phyloP scores from a whole-genome alignment of 2,329 filamentous ascomycete genomes.

The Pyricularia pennisetigena region DNA sequence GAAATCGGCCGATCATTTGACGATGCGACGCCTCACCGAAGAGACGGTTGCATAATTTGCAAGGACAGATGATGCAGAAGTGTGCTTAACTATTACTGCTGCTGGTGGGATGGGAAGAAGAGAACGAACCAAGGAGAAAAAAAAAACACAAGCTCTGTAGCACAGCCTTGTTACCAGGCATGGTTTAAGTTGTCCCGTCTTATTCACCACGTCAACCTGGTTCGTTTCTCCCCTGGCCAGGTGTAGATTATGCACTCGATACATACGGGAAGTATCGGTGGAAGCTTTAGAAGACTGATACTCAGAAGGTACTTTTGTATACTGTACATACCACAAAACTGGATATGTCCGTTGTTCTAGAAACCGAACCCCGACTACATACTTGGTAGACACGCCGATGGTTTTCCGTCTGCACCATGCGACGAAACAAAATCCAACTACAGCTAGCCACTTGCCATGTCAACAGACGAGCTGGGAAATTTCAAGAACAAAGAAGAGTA shows the following conservation, averaged over 20 bases:
- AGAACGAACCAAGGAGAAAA: too few species aligned
- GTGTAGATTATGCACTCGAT: background rate
- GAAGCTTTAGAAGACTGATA: background rate
- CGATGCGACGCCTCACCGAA: background rate
- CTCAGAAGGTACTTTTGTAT: background rate
- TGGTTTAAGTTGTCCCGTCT: too few species aligned
- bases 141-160: too few species aligned
- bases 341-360: background rate
- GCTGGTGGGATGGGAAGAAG: background rate
- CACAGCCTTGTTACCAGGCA: too few species aligned
- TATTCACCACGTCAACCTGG: too few species aligned
- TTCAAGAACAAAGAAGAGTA: background rate
- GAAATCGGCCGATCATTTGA: background rate
- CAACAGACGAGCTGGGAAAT: background rate
- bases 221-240: background rate
- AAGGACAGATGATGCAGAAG: background rate
- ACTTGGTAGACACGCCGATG: background rate
- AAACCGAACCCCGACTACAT: background rate
- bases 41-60: background rate
- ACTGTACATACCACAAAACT: background rate
- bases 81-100: background rate
- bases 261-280: background rate
- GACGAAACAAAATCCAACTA: background rate
- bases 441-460: background rate
- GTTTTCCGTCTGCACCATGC: background rate